Evolutionary conservation across 306 rosid species (phyloP), one percentile per base, ranked within the genome.

Genomic region (Pachyrhizus erosus): DNA sequence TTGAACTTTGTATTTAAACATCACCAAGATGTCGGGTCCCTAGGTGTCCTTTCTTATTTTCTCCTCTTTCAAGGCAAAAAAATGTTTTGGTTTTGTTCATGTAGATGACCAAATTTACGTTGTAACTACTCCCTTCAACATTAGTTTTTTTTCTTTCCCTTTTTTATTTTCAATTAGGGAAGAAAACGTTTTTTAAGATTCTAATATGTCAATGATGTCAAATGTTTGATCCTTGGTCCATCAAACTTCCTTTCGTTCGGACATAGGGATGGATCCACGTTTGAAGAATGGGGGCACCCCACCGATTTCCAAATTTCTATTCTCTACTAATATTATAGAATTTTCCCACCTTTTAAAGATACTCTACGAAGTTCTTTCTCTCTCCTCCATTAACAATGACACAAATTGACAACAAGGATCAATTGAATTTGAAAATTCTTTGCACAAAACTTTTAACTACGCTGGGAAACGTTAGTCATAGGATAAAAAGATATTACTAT

Each of bases 21-120:
- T 85, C 79, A 91, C 87, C 68, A 87, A 69, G 12, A 58, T 89
- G 92, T 89, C 83, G 89, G 92, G 40, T 81, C 77, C 49, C 52
- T 77, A 51, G 68, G 24, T 78, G 52, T 55, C 80, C 45, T 67
- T 55, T 26, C 52, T 21, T 69, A 21, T 67, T 64, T 65, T 55
- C 33, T 24, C 57, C 14, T 66, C 40, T 51, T 49, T 29, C 43
- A 21, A 34, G 18, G n/a, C 33, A 26, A 9, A 45, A 20, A 13
- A n/a, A 9, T 72, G 1, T 26, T 67, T 71, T 46, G 76, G 2
- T 9, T 72, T 55, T 48, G 76, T 48, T 71, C 13, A 45, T 45
- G 7, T 24, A 70, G 4, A 45, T 7, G 58, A 5, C 21, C 7
- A 6, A 43, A 9, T 70, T 43, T 70, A 70, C 23, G 8, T 43